Conservation (phyloP, 768 basidiomycete genomes). For the Grammothele lineata region DNA sequence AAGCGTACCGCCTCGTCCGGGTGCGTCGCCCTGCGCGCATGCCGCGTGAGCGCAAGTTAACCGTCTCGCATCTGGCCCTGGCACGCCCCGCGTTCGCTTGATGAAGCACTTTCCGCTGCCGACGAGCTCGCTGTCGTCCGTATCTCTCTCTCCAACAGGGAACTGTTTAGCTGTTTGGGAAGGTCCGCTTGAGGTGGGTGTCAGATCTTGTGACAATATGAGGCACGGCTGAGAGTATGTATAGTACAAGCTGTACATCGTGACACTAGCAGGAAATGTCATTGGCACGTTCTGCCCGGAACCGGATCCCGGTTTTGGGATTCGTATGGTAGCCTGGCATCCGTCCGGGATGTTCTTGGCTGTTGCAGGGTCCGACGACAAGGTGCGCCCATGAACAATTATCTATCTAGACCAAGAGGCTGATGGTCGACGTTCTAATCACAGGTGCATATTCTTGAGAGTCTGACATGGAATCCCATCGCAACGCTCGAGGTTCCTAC, state of each 20-base stretch:
- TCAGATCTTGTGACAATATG: neutral
- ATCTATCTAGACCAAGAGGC: neutral
- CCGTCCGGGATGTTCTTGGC: slow-evolving; percentile 80
- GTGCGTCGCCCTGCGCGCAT: slow-evolving; percentile 36
- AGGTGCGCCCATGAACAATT: slow-evolving; percentile 49
- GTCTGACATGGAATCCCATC: slow-evolving; percentile 68
- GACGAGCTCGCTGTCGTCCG: slow-evolving; percentile 64
- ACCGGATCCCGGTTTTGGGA: slow-evolving; percentile 80
- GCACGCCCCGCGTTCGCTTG: neutral
- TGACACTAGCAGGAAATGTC: slow-evolving; percentile 61
- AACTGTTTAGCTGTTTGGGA: slow-evolving; percentile 81
- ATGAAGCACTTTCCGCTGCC: slow-evolving; percentile 79
- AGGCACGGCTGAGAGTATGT: neutral
- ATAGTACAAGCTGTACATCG: slow-evolving; percentile 73
- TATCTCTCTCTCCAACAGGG: slow-evolving; percentile 74
- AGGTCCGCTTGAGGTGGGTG: slow-evolving; percentile 67
- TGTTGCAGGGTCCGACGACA: slow-evolving; percentile 87
- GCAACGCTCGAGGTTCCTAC: slow-evolving; percentile 58
- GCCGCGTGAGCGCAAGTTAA: neutral
- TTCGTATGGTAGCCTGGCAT: slow-evolving; percentile 79
- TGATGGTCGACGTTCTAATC: neutral
- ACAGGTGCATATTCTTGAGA: slow-evolving; percentile 74
- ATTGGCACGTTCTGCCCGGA: slow-evolving; percentile 66
- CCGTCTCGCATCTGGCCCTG: neutral
- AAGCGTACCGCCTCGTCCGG: slow-evolving; percentile 67